Conservation (phyloP, 169 alveolate species). For the Hepatocystis sp. region DNA sequence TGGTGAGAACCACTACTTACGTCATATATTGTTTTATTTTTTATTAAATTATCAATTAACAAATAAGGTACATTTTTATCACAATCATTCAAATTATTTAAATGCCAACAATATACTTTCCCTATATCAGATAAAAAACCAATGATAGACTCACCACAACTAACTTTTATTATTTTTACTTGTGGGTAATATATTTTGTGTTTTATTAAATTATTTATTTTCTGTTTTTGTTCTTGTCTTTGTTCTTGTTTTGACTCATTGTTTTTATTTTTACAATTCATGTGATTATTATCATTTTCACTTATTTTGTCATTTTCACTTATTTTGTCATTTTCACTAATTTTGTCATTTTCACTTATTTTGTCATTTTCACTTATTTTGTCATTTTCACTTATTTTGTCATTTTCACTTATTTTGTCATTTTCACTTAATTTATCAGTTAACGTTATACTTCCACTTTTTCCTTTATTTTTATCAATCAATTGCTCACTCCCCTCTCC, state of each 20-base stretch:
- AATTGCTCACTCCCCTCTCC: neutral
- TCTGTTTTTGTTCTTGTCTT: no score
- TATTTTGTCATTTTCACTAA: neutral
- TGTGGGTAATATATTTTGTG: conserved; percentile 69
- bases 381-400: no score
- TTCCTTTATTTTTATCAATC: neutral
- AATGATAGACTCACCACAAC: conserved; percentile 66
- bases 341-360: neutral
- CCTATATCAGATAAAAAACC: conserved; percentile 41
- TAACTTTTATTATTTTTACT: conserved; percentile 55
- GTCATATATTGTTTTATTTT: conserved; percentile 59
- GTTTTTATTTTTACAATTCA: neutral
- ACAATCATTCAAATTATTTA: conserved; percentile 36
- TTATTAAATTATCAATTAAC: conserved; percentile 12
- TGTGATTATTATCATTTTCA: neutral
- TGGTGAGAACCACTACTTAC: conserved; percentile 60
- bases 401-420: no score
- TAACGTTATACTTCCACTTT: neutral
- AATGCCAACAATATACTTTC: conserved; percentile 68
- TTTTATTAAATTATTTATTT: conserved; percentile 46
- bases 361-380: no score
- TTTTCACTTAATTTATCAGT: no score
- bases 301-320: neutral
- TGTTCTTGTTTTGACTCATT: no score
- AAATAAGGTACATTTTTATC: conserved; percentile 65